Evolutionary conservation across 2,329 filamentous ascomycete genomes (phyloP).

Genomic region (Sclerotinia minor): DNA sequence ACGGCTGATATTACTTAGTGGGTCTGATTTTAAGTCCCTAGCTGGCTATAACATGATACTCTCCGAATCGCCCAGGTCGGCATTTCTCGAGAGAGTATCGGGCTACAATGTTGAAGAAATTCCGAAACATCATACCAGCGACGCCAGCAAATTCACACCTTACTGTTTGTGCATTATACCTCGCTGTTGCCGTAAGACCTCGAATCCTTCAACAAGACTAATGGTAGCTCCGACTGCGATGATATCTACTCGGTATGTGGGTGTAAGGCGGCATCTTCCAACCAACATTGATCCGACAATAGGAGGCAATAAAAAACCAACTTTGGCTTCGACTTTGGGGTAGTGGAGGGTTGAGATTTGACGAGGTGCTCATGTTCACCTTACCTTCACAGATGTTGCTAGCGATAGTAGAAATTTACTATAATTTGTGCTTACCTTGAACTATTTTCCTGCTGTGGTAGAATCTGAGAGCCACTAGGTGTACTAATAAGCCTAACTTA

Average conservation of each 20-base stretch:
- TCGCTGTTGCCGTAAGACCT: not conserved
- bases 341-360: not conserved
- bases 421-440: not conserved
- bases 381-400: not conserved
- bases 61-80: not conserved
- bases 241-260: not conserved
- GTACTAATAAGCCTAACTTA: not conserved
- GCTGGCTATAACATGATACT: not conserved
- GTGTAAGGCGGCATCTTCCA: not conserved
- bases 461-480: not conserved
- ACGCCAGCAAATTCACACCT: not conserved
- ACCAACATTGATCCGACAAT: not conserved
- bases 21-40: not conserved
- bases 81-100: not conserved
- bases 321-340: not conserved
- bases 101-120: conserved; percentile 6
- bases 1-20: not conserved
- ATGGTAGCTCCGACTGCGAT: not conserved
- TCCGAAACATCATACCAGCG: conserved; percentile 10
- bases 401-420: not conserved
- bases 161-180: not conserved
- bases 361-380: no score
- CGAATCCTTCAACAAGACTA: not conserved
- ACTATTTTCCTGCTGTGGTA: no score
- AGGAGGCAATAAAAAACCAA: not conserved